Evolutionary conservation across 2,329 filamentous ascomycete genomes (phyloP), one percentile per base, ranked within the genome.

Genomic region (Neocatenulostroma microsporum): DNA sequence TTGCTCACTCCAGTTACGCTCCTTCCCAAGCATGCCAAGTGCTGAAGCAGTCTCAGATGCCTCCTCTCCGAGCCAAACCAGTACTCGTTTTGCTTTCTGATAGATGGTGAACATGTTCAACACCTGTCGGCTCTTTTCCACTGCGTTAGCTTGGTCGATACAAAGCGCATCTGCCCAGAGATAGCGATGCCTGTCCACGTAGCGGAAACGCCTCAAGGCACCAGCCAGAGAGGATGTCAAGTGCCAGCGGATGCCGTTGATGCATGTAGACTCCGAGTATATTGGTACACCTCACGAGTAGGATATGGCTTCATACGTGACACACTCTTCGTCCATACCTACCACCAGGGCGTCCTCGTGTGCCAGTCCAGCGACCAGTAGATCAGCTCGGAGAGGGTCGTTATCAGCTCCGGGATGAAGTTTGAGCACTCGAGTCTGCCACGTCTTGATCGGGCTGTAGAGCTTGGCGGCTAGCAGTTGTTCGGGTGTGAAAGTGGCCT

Each of bases 81-180:
- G 7, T 13, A 42, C 40, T 18, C 21, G 17, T n/a, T 26, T 12
- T 9, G 37, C 41, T n/a, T 31, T 21, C 5, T 23, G 11, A 20
- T 44, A 46, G 15, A 44, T 44, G 3, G n/a, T 15, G 4, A n/a
- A 17, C 41, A 46, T 46, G 21, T 23, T 35, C 12, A n/a, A 15
- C n/a, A 46, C 35, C 28, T 46, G 43, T 2, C 13, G 10, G n/a
- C 20, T 32, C 19, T 36, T 37, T 29, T 46, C 43, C 8, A 28
- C 21, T 5, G 20, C 17, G 28, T 46, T 30, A 11, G 18, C 14
- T 24, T 46, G 43, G 19, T 46, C 37, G 41, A 46, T 46, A 25
- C 41, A 46, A 9, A 46, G n/a, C 3, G 41, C 37, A 27, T 46
- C 43, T 14, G 34, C 30, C 43, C 43, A 46, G 7, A 46, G 21